Percentiles rank a stretch among this genome's conserved stretches.
These are phyloP conservation scores for Beauveria bassiana DNA, from an alignment of 2,329 filamentous ascomycete species.

Conservation along the genomic window DNA sequence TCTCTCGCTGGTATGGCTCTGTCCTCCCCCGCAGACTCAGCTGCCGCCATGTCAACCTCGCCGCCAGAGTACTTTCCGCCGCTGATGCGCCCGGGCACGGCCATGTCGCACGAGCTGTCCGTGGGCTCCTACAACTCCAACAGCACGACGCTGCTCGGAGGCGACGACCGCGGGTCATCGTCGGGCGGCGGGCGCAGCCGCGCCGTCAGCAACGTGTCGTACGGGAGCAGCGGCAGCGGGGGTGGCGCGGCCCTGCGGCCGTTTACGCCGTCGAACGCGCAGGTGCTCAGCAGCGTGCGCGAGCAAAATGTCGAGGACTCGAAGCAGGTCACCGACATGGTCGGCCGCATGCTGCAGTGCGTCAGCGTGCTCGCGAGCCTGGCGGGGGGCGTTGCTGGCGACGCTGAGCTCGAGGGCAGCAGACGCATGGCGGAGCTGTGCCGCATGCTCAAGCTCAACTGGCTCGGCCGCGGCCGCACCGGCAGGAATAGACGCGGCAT, in stretches of 20 bases:
- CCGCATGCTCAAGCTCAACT: slow-evolving; percentile 89
- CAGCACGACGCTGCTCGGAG: slow-evolving; percentile 65
- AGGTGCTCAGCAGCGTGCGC: slow-evolving; percentile 35
- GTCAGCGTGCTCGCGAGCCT: slow-evolving; percentile 82
- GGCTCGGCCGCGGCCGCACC: slow-evolving; percentile 83
- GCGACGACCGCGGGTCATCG: slow-evolving; percentile 40
- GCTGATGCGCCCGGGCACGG: slow-evolving; percentile 58
- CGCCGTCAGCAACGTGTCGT: slow-evolving; percentile 78
- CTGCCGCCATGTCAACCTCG: slow-evolving; percentile 43
- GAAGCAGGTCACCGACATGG: slow-evolving; percentile 83
- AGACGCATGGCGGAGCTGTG: slow-evolving; percentile 76
- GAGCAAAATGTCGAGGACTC: slow-evolving; percentile 59
- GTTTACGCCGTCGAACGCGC: slow-evolving; percentile 39
- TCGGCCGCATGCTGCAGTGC: slow-evolving; percentile 92
- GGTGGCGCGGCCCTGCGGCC: slow-evolving; percentile 34
- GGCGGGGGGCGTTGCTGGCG: slow-evolving; percentile 48
- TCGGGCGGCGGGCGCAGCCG: slow-evolving; percentile 59
- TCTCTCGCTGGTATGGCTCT: slow-evolving; percentile 44
- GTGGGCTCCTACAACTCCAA: slow-evolving; percentile 75
- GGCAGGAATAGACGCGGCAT: slow-evolving; percentile 85
- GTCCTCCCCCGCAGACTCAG: slow-evolving; percentile 44
- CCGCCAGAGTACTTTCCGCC: slow-evolving; percentile 40
- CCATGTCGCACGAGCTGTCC: slow-evolving; percentile 65
- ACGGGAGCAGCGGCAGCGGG: slow-evolving; percentile 44
- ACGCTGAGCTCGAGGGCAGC: slow-evolving; percentile 61